Evolutionary conservation across 2,329 filamentous ascomycete genomes (phyloP), one percentile per base, ranked within the genome.

Genomic region (Arachnomyces sp.): DNA sequence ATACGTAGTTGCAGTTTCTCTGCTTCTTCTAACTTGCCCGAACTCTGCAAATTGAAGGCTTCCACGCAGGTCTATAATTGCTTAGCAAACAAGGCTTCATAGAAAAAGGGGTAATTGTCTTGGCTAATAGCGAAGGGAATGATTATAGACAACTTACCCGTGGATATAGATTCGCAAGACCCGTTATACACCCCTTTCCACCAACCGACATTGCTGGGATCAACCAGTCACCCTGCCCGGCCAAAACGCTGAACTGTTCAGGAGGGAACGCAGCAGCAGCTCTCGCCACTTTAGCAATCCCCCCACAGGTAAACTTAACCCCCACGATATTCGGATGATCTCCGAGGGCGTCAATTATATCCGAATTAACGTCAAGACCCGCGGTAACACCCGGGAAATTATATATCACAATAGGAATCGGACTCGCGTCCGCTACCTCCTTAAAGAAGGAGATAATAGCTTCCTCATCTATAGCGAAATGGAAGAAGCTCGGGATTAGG

Each of bases 401-500:
- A 54, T 72, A 72, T 28, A 72, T 61, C 3, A 71, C 46, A 7
- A 71, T 51, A 1, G 67, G 66, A 16, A 71, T 57, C 0, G 72
- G 68, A 31, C 67, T 73, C 2, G 66, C 66, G 31, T 69, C 64
- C 2, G 78, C 80, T 2, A 81, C 77, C 28, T 75, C 67, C 29
- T 64, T 66, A 67, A 84, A 87, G 62, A 77, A 85, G 17, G 73
- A 68, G 34, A 76, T 54, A 40, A 79, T 65, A 1, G 72, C 73
- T 3, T 72, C 67, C 6, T 74, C 70, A 15, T 73, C 74, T 59
- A 84, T 80, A 18, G 83, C 67, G n/a, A 74, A 60, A 34, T 77
- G 74, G 63, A 85, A 87, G 64, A 85, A 87, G 28, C 75, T 76
- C 4, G 83, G 83, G 12, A 83, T 81, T 33, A 88, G 70, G 12